Conservation (phyloP, 495 filamentous ascomycete genomes). For the Aspergillus haitiensis region DNA sequence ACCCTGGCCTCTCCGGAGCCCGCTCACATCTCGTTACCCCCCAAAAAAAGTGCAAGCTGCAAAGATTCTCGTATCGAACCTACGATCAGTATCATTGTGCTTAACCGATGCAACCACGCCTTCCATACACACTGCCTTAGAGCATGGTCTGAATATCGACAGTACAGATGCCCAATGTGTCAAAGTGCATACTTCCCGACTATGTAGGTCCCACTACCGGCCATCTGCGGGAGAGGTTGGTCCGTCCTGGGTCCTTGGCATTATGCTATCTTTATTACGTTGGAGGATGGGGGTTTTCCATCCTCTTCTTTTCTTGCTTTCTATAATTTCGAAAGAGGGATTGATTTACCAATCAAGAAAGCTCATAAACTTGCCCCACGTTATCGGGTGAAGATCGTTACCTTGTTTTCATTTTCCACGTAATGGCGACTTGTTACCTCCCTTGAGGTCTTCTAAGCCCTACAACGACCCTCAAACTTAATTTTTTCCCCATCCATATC, state of each 20-base stretch:
- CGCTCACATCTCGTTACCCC: background rate
- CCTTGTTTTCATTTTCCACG: background rate
- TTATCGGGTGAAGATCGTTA: background rate
- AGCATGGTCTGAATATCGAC: conserved; percentile 38
- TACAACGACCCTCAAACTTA: too few species aligned
- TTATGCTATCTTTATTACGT: conserved; percentile 5
- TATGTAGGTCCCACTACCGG: conserved; percentile 7
- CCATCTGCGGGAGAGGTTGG: background rate
- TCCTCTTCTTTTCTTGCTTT: background rate
- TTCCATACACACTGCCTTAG: conserved; percentile 37
- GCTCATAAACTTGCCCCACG: background rate
- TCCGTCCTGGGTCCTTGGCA: background rate
- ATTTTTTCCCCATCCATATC: background rate
- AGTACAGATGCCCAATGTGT: conserved; percentile 39
- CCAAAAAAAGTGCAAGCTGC: background rate
- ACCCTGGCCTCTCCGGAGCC: conserved; percentile 1
- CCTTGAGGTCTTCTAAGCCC: too few species aligned
- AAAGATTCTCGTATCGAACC: background rate
- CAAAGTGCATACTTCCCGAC: conserved; percentile 31
- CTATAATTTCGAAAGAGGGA: background rate
- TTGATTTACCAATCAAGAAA: background rate
- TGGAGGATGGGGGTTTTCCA: background rate
- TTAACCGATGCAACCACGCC: conserved; percentile 38
- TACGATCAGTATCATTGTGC: conserved; percentile 23
- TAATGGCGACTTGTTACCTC: background rate